Evolutionary conservation across 2,329 filamentous ascomycete genomes (phyloP), one percentile per base, ranked within the genome.

Genomic region (Diaporthe sp.): DNA sequence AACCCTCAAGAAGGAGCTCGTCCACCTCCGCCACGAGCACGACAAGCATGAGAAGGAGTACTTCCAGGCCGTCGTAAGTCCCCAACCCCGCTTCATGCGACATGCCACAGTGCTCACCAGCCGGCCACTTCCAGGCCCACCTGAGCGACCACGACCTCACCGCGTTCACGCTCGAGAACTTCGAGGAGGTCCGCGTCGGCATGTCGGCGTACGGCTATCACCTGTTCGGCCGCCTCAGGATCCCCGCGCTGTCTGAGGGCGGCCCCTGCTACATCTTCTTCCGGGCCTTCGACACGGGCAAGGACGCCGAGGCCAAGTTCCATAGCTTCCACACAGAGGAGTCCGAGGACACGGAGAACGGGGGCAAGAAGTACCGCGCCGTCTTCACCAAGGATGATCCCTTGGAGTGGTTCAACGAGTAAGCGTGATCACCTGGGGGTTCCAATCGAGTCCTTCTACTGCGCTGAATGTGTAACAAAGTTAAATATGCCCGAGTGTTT

Each of bases 321-420:
- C 88, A 89, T 80, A 83, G 84, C 77, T 87, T 89, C 77, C 86
- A 86, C 78, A 87, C 85, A 6, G 86, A 88, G 77, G 86, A 89
- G 78, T 81, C 78, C 17, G 85, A 87, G 74, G 82, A 84, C 75
- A 75, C 51, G 53, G 77, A 79, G 34, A 85, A 84, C 59, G 87
- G 87, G 10, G 83, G 83, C n/a, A 84, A 85, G 69, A 83, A 79
- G 57, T 89, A 85, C 79, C 83, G 84, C 37, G 87, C 86, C 10
- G 84, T 89, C 58, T 88, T 89, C 75, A 83, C 81, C 10, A 83
- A 85, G 77, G 80, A 86, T n/a, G 88, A 89, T 77, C 77, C 81
- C 5, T 80, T 89, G 59, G 86, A 89, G 79, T 91, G 89, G 89
- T 91, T 91, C 78, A 88, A 90, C 77, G 87, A 86, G 25, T 88